Evolutionary conservation across 2,329 filamentous ascomycete species (phyloP).

Genomic region (Colletotrichum sansevieriae): DNA sequence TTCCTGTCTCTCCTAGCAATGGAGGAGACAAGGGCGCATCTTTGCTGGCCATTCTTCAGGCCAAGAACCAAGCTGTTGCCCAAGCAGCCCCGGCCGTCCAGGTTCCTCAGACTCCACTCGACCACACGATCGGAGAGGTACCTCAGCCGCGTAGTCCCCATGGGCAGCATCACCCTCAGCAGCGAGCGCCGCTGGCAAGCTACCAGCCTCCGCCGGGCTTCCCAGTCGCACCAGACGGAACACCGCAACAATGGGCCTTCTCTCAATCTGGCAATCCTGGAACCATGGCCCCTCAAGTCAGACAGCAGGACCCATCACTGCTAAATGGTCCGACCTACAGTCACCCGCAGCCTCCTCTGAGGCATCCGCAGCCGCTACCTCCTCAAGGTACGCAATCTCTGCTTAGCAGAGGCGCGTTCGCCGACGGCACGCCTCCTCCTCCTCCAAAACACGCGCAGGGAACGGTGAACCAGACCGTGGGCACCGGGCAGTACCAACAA

Average conservation of each 20-base stretch:
- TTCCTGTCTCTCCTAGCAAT: slow-evolving; percentile 43
- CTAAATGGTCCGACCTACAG: slow-evolving; percentile 19
- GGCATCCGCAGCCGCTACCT: slow-evolving; percentile 64
- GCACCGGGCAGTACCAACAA: slow-evolving; percentile 20
- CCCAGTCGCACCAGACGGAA: slow-evolving; percentile 40
- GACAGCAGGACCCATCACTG: slow-evolving; percentile 8
- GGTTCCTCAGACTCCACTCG: slow-evolving; percentile 65
- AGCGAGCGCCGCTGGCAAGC: slow-evolving; percentile 24
- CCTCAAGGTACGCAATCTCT: slow-evolving; percentile 62
- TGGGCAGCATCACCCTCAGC: slow-evolving; percentile 55
- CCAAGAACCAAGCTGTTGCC: slow-evolving; percentile 44
- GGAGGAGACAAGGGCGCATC: slow-evolving; percentile 62
- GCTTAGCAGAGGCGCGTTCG: slow-evolving; percentile 30
- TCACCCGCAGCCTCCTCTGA: slow-evolving; percentile 41
- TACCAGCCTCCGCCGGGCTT: slow-evolving; percentile 51
- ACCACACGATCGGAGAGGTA: slow-evolving; percentile 64
- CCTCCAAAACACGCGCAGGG: slow-evolving; percentile 28
- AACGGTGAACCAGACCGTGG: slow-evolving; percentile 22
- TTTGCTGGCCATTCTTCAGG: slow-evolving; percentile 66
- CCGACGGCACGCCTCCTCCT: slow-evolving; percentile 42
- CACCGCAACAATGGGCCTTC: slow-evolving; percentile 35
- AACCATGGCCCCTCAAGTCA: slow-evolving; percentile 1
- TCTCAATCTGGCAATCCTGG: slow-evolving; percentile 1
- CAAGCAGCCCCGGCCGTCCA: slow-evolving; percentile 43
- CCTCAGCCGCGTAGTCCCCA: slow-evolving; percentile 70